Conservation (phyloP, 2,329 filamentous ascomycete genomes). For the Hirsutella thompsonii region DNA sequence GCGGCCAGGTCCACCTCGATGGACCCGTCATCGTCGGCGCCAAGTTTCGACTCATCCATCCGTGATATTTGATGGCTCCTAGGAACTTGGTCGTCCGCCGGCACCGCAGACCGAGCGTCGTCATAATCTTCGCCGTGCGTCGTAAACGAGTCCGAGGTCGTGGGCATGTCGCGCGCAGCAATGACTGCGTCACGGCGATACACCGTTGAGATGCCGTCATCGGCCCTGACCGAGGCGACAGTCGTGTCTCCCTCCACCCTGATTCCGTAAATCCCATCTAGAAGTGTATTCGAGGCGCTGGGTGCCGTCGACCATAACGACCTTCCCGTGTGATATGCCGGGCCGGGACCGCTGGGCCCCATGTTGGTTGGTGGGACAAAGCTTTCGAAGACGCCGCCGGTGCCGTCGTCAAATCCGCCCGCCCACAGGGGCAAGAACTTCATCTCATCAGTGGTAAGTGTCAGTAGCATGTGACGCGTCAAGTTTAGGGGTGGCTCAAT, state of each 20-base stretch:
- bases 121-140: constrained; percentile 17
- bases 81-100: constrained; percentile 7
- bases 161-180: constrained; percentile 16
- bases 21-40: constrained; percentile 2
- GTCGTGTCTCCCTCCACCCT: constrained; percentile 19
- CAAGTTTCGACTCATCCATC: constrained; percentile 1
- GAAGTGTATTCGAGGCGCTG: constrained; percentile 20
- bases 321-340: constrained; percentile 30
- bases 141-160: constrained; percentile 22
- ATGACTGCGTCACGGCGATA: constrained; percentile 18
- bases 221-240: constrained; percentile 22
- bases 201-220: constrained; percentile 26
- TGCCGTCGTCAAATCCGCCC: constrained; percentile 39
- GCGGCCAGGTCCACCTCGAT: not conserved
- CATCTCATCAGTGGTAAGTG: constrained; percentile 42
- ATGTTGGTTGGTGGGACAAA: constrained; percentile 27
- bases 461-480: constrained; percentile 35
- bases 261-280: constrained; percentile 21
- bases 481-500: constrained; percentile 21
- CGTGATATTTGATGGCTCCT: not conserved
- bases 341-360: constrained; percentile 33
- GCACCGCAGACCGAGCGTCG: constrained; percentile 20
- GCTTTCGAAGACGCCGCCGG: constrained; percentile 33
- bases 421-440: constrained; percentile 55
- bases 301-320: constrained; percentile 22